Percentiles rank a stretch among this genome's conserved stretches.
Evolutionary conservation across 371 early-diverging fungal species (phyloP).

Genomic region (Amoeboaphelidium protococcarum): DNA sequence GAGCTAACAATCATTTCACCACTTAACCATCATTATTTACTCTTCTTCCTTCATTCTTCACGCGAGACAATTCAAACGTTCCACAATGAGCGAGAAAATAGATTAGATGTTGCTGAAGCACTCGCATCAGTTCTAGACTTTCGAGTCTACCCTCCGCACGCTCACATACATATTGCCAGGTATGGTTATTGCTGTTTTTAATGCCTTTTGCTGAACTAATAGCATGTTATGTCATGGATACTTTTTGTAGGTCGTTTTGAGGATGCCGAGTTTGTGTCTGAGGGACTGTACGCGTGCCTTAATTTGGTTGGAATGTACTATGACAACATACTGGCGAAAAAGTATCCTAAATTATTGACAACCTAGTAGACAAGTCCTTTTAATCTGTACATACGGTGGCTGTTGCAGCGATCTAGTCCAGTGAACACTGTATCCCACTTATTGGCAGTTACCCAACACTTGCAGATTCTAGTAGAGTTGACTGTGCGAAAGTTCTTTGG

Average conservation of each 20-base stretch:
- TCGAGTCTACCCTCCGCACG: not conserved
- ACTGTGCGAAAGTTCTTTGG: slow-evolving; percentile 36
- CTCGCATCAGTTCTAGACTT: not conserved
- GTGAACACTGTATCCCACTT: slow-evolving; percentile 27
- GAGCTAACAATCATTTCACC: too few species aligned
- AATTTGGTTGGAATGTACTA: slow-evolving; percentile 61
- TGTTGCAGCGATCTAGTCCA: slow-evolving; percentile 19
- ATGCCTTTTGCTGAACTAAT: too few species aligned
- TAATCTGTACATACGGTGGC: slow-evolving; percentile 46
- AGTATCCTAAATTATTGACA: slow-evolving; percentile 8
- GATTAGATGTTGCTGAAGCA: too few species aligned
- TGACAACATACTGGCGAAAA: slow-evolving; percentile 40
- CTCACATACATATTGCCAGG: not conserved
- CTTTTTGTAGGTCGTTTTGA: slow-evolving; percentile 46
- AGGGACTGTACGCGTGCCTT: slow-evolving; percentile 51
- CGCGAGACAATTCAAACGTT: too few species aligned
- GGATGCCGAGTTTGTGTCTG: slow-evolving; percentile 75
- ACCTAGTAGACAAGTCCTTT: slow-evolving; percentile 20
- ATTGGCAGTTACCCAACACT: slow-evolving; percentile 39
- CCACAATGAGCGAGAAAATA: too few species aligned
- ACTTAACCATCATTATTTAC: too few species aligned
- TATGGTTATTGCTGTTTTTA: too few species aligned
- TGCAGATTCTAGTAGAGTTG: slow-evolving; percentile 67
- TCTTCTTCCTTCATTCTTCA: too few species aligned
- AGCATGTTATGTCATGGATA: not conserved